phyloP scores from a whole-genome alignment of 2,329 filamentous ascomycete genomes.

The Talaromyces sp. region DNA sequence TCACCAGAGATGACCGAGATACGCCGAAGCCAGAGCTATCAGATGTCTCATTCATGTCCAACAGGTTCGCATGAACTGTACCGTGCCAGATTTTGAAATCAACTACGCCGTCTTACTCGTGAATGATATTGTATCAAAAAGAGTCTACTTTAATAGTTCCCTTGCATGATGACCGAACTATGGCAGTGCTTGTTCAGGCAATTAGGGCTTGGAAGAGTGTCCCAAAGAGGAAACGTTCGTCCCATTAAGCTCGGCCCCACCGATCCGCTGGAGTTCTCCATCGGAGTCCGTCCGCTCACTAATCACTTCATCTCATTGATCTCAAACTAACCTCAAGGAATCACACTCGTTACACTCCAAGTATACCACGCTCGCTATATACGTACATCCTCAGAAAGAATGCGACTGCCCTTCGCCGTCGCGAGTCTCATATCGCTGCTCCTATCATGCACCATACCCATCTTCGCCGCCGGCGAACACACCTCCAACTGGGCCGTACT shows the following conservation, averaged over 20 bases:
- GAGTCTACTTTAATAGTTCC: too few relatives aligned
- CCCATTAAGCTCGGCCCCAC: not conserved
- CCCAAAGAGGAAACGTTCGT: constrained; percentile 1
- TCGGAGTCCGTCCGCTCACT: too few relatives aligned
- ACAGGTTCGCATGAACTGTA: not conserved
- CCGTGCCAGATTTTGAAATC: not conserved
- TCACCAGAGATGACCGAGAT: not conserved
- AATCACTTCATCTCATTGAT: not conserved
- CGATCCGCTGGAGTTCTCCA: not conserved
- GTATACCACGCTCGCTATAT: not conserved
- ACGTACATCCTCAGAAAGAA: not conserved
- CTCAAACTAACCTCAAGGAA: not conserved
- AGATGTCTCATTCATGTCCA: not conserved
- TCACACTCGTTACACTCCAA: not conserved
- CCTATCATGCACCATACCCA: constrained; percentile 25
- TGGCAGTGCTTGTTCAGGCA: not conserved
- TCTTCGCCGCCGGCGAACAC: constrained; percentile 50
- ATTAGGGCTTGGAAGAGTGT: constrained; percentile 2
- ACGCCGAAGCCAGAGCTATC: not conserved
- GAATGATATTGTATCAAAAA: not conserved
- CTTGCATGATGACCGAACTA: not conserved
- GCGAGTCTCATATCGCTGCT: constrained; percentile 22
- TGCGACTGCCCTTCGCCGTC: constrained; percentile 3
- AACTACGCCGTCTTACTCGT: not conserved
- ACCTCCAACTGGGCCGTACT: constrained; percentile 99